These are phyloP conservation scores for Amanita exitialis DNA, from an alignment of 768 basidiomycete genomes.

Conservation along the genomic window DNA sequence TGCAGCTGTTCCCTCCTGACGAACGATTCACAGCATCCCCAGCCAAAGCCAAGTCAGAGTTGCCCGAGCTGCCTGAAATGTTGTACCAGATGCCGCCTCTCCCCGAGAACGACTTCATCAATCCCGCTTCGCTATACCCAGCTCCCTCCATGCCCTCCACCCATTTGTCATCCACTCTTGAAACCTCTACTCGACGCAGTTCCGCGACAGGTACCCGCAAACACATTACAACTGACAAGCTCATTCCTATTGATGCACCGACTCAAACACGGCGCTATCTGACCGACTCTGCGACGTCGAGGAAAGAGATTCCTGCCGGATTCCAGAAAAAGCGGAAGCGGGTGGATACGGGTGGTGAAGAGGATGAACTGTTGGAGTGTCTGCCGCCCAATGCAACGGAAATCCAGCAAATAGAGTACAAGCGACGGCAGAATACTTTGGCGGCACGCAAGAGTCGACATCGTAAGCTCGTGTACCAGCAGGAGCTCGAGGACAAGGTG, in stretches of 20 bases:
- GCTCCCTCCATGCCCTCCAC: slow-evolving; percentile 16
- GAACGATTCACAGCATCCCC: not conserved
- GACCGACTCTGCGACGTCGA: slow-evolving; percentile 57
- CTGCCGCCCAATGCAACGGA: slow-evolving; percentile 32
- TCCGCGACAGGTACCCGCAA: slow-evolving; percentile 61
- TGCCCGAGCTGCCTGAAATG: slow-evolving; percentile 1
- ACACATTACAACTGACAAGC: slow-evolving; percentile 48
- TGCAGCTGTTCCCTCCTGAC: slow-evolving; percentile 15
- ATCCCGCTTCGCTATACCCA: slow-evolving; percentile 18
- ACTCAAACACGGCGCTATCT: slow-evolving; percentile 63
- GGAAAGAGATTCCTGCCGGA: slow-evolving; percentile 60
- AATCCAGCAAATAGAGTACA: slow-evolving; percentile 61
- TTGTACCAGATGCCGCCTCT: slow-evolving; percentile 34
- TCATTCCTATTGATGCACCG: slow-evolving; percentile 66
- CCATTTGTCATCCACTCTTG: slow-evolving; percentile 5
- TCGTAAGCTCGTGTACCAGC: slow-evolving; percentile 65
- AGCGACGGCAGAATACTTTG: slow-evolving; percentile 72
- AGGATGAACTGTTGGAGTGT: slow-evolving; percentile 29
- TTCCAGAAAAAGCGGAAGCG: slow-evolving; percentile 59
- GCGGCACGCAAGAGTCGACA: slow-evolving; percentile 69
- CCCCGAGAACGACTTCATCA: slow-evolving; percentile 27
- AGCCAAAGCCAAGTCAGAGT: slow-evolving; percentile 3
- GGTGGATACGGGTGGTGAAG: slow-evolving; percentile 36
- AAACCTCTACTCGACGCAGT: slow-evolving; percentile 19
- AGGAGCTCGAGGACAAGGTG: slow-evolving; percentile 43